These are phyloP conservation scores for Trametes cubensis DNA, from an alignment of 768 basidiomycete genomes.

Conservation along the genomic window DNA sequence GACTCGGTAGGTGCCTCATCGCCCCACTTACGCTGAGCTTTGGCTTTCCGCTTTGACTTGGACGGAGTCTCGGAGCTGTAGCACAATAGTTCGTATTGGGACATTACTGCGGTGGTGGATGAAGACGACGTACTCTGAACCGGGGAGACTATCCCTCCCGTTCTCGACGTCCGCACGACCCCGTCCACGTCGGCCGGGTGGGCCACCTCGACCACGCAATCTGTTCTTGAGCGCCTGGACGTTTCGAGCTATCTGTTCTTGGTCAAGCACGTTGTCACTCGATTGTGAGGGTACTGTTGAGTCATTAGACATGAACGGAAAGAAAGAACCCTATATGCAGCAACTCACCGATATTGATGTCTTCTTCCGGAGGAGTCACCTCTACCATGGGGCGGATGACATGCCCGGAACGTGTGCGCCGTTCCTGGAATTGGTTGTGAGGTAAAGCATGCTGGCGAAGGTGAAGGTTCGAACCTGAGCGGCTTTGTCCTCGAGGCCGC, in stretches of 20 bases:
- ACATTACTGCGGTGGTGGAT: background rate
- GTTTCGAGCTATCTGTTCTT: constrained; percentile 90
- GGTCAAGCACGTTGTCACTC: constrained; percentile 62
- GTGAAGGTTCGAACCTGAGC: constrained; percentile 51
- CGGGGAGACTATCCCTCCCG: constrained; percentile 62
- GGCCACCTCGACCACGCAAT: constrained; percentile 72
- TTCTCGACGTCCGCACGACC: constrained; percentile 53
- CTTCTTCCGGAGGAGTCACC: constrained; percentile 56
- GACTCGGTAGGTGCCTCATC: constrained; percentile 76
- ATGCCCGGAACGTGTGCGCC: constrained; percentile 63
- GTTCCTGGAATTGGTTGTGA: constrained; percentile 53
- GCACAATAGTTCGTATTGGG: background rate
- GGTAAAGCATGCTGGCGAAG: background rate
- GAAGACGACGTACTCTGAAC: constrained; percentile 65
- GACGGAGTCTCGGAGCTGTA: constrained; percentile 61
- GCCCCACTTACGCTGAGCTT: constrained; percentile 89
- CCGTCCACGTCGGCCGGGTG: constrained; percentile 52
- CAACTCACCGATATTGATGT: constrained; percentile 58
- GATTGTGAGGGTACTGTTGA: constrained; percentile 50
- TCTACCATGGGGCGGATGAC: constrained; percentile 40
- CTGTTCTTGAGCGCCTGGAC: constrained; percentile 88
- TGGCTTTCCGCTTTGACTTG: constrained; percentile 47
- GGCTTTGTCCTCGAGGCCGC: constrained; percentile 74
- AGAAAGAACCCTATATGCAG: background rate
- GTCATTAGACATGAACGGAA: background rate